Evolutionary conservation across 116 monocot genomes (phyloP).

Genomic region (Papilionanthe hybrid): DNA sequence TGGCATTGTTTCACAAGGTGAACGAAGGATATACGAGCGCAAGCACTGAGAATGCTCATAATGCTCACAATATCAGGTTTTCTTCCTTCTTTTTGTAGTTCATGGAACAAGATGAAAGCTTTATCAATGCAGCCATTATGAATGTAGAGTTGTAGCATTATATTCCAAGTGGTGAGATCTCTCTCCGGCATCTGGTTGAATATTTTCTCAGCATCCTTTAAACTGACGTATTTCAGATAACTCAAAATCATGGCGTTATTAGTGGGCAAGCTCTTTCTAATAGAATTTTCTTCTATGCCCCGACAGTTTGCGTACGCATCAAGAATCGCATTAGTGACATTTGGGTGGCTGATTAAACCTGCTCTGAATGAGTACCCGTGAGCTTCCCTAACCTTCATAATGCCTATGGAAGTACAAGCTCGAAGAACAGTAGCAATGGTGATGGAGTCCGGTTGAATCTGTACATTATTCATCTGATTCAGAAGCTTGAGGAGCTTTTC

Average conservation of each 20-base stretch:
- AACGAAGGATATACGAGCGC: slow-evolving; percentile 35
- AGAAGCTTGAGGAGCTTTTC: slow-evolving; percentile 30
- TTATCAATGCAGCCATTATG: slow-evolving; percentile 25
- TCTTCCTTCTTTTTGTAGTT: slow-evolving; percentile 32
- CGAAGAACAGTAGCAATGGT: slow-evolving; percentile 50
- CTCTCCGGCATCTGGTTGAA: slow-evolving; percentile 41
- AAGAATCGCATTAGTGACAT: slow-evolving; percentile 48
- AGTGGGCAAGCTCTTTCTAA: slow-evolving; percentile 29
- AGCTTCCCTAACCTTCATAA: slow-evolving; percentile 40
- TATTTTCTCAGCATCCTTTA: slow-evolving; percentile 33
- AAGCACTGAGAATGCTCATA: slow-evolving; percentile 48
- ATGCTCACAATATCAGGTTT: slow-evolving; percentile 42
- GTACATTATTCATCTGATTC: slow-evolving; percentile 28
- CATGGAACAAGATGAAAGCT: slow-evolving; percentile 38
- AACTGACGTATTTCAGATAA: slow-evolving; percentile 36
- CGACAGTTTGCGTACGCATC: slow-evolving; percentile 57
- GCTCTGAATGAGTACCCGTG: slow-evolving; percentile 50
- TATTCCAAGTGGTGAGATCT: slow-evolving; percentile 57
- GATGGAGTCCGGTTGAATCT: slow-evolving; percentile 45
- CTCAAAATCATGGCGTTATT: slow-evolving; percentile 55
- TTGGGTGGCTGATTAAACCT: slow-evolving; percentile 12
- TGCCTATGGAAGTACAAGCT: slow-evolving; percentile 23
- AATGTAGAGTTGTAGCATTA: slow-evolving; percentile 51
- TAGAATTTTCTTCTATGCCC: slow-evolving; percentile 21
- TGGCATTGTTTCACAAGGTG: slow-evolving; percentile 58